Base-by-base conservation (phyloP, 768 basidiomycete genomes). In the Phlebiopsis gigantea region DNA sequence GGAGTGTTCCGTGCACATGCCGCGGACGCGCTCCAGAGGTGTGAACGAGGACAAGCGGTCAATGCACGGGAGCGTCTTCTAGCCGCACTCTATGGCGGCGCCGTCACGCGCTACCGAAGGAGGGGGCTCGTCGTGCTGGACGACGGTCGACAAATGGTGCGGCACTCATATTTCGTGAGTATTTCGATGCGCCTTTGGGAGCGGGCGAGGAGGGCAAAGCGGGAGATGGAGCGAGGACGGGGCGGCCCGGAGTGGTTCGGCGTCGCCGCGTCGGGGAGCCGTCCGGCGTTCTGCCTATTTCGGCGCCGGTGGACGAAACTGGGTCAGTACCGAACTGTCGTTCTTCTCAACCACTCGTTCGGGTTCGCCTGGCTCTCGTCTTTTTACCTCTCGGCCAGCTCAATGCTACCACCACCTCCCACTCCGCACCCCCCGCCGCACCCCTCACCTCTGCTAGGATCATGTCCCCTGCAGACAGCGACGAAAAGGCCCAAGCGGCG, bases 251-350 rank as follows among this genome's bases (percentile, higher is more conserved):
- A 48, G 15, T 14, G 46, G 47, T 2, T 29, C 26, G 47, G 47
- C 47, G 57, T 49, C 44, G 31, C 48, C 47, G 51, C 21, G 51
- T 53, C 51, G 51, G 51, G 51, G 51, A 30, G 15, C 51, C 39
- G 26, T n/a, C 24, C n/a, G n/a, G n/a, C n/a, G n/a, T n/a, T n/a
- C 34, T 41, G 21, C 42, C 51, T 19, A 34, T 39, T 53, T 56
- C 44, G 45, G 46, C 43, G 41, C 34, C 29, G 47, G 49, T 51
- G 34, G 45, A 45, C 22, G 49, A 48, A 51, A 51, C 21, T 31
- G 22, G 53, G 55, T 29, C 47, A 12, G 58, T 62, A 64, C 63
- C 61, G 46, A 45, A 56, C 55, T 56, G 44, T 59, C 61, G 63
- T 64, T 62, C 59, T 60, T 50, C 45, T 25, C 56, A 26, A 25